These are phyloP conservation scores for Fusarium coicis DNA, from an alignment of 2,329 filamentous ascomycete genomes.

Conservation along the genomic window DNA sequence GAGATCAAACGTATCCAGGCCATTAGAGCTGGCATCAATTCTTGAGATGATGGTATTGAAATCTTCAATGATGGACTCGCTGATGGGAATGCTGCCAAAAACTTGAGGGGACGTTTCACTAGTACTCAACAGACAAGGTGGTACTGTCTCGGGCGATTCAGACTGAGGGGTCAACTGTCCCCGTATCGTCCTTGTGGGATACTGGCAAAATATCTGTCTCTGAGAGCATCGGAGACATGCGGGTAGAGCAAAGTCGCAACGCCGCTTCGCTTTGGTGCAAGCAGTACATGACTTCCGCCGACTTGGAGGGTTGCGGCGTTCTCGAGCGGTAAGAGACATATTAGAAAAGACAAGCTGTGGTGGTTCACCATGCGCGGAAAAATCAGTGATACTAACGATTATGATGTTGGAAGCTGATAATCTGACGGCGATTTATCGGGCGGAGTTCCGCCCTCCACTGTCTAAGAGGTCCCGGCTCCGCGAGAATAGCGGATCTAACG, in stretches of 20 bases:
- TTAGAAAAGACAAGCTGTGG: background rate
- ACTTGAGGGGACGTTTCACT: slow-evolving; percentile 6
- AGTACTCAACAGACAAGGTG: slow-evolving; percentile 14
- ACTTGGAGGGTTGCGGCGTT: slow-evolving; percentile 58
- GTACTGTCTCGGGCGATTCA: slow-evolving; percentile 4
- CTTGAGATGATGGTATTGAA: slow-evolving; percentile 29
- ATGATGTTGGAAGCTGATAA: background rate
- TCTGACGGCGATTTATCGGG: too few species aligned
- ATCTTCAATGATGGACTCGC: slow-evolving; percentile 7
- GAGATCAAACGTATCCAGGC: slow-evolving; percentile 20
- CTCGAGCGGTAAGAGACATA: slow-evolving; percentile 48
- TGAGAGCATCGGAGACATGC: slow-evolving; percentile 63
- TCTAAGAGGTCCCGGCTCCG: too few species aligned
- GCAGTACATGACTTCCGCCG: slow-evolving; percentile 66
- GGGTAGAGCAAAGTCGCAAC: slow-evolving; percentile 64
- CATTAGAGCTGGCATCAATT: slow-evolving; percentile 25
- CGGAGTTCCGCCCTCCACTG: too few species aligned
- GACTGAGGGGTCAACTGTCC: background rate
- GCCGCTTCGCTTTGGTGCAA: slow-evolving; percentile 67
- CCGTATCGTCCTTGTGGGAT: slow-evolving; percentile 46
- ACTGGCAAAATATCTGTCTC: slow-evolving; percentile 60
- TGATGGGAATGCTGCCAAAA: background rate
- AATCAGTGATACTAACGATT: too few species aligned
- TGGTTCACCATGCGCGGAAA: background rate
- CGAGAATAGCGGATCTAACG: too few species aligned